Evolutionary conservation across 2,329 filamentous ascomycete genomes (phyloP).

Genomic region (Fusarium poae): DNA sequence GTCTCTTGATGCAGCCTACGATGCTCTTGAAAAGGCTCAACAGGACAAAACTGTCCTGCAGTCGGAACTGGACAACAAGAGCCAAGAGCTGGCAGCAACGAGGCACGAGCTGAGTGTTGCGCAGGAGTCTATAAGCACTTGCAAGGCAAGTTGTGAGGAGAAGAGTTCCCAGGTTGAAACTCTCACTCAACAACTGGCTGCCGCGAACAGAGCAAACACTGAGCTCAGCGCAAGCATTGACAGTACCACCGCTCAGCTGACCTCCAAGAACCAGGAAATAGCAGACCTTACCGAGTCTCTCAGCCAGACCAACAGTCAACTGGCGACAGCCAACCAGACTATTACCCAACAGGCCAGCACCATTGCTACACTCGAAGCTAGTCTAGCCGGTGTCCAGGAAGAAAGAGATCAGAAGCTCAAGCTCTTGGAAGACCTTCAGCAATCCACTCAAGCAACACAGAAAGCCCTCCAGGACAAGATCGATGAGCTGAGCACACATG

Average conservation of each 20-base stretch:
- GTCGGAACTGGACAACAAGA: neutral
- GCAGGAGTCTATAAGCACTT: neutral
- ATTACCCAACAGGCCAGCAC: neutral
- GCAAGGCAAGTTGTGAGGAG: neutral
- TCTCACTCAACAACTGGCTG: slow-evolving; percentile 2
- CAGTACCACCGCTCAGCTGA: neutral
- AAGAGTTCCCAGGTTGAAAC: neutral
- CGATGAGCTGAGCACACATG: neutral
- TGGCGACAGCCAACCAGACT: neutral
- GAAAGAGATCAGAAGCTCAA: slow-evolving; percentile 6
- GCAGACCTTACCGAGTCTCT: neutral
- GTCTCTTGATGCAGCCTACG: neutral
- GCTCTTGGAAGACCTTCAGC: neutral
- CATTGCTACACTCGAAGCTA: neutral
- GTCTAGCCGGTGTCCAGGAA: neutral
- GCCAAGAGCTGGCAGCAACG: neutral
- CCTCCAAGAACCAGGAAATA: neutral
- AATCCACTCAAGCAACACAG: neutral
- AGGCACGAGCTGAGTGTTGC: neutral
- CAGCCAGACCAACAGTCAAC: neutral
- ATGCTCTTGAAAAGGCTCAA: neutral
- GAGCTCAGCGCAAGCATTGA: neutral
- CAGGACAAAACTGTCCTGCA: neutral
- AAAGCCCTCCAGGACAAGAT: slow-evolving; percentile 16
- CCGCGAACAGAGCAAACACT: neutral